Evolutionary conservation across 176 grass and related monocot species (phyloP).

Genomic region (Phyllostachys edulis): DNA sequence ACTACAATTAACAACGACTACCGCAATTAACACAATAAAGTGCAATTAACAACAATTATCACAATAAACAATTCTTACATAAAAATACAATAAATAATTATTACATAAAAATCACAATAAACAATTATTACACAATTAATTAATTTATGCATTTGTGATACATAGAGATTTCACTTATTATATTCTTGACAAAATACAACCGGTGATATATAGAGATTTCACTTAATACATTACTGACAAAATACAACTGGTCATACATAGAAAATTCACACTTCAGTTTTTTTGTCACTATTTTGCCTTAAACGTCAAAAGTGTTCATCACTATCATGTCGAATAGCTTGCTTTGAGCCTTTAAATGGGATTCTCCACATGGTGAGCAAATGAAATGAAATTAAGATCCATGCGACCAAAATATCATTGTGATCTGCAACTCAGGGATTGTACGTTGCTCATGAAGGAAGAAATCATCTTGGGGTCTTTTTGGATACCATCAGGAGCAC

Average conservation of each 20-base stretch:
- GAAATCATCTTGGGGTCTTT: conserved; percentile 68
- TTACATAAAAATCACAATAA: too few species aligned
- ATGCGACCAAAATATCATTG: not conserved
- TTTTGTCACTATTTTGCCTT: not conserved
- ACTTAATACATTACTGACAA: not conserved
- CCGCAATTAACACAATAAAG: too few species aligned
- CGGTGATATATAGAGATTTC: not conserved
- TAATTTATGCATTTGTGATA: not conserved
- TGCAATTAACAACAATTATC: too few species aligned
- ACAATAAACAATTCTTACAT: too few species aligned
- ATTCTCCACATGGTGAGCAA: not conserved
- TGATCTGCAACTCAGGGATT: conserved; percentile 27
- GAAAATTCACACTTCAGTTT: not conserved
- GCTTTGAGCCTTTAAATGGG: not conserved
- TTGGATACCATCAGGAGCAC: conserved; percentile 58
- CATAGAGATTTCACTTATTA: not conserved
- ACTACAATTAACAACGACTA: too few species aligned
- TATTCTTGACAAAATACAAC: not conserved
- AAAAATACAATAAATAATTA: too few species aligned
- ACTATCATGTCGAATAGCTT: conserved; percentile 5
- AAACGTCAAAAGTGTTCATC: not conserved
- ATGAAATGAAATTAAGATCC: not conserved
- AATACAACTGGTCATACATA: not conserved
- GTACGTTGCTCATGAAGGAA: conserved; percentile 60
- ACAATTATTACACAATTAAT: too few species aligned